Percentiles rank a stretch among this genome's conserved stretches.
Conservation (phyloP, 306 rosid species). For the Purshia tridentata region DNA sequence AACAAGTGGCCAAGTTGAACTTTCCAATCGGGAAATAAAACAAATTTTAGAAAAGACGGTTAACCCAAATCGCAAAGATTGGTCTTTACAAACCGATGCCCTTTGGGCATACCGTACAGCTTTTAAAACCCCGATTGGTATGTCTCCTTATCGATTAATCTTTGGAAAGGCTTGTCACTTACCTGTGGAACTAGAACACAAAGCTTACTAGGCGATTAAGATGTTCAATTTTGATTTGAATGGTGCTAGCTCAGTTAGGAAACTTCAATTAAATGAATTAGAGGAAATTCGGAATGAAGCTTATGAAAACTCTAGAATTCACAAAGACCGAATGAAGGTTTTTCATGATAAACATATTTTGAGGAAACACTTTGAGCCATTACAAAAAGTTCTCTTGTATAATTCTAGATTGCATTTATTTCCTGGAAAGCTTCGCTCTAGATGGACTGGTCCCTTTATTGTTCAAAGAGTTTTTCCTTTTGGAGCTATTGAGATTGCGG, state of each 20-base stretch:
- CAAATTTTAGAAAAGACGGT: background rate
- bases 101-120: background rate
- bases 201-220: background rate
- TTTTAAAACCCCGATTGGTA: background rate
- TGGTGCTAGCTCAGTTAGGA: background rate
- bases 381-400: background rate
- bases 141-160: background rate
- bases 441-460: background rate
- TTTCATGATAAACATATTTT: background rate
- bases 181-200: background rate
- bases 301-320: background rate
- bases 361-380: background rate
- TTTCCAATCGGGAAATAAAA: background rate
- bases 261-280: background rate
- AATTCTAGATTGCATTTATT: slow-evolving; percentile 4
- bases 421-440: background rate
- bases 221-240: background rate
- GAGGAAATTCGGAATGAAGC: background rate
- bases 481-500: background rate
- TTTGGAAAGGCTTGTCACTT: slow-evolving; percentile 4
- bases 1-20: background rate
- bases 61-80: background rate
- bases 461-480: background rate
- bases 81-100: background rate
- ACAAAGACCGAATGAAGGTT: background rate